Percentiles rank a stretch among this genome's conserved stretches.
Conservation (phyloP, 805 yeast genomes). For the Wickerhamomyces chaumierensis region DNA sequence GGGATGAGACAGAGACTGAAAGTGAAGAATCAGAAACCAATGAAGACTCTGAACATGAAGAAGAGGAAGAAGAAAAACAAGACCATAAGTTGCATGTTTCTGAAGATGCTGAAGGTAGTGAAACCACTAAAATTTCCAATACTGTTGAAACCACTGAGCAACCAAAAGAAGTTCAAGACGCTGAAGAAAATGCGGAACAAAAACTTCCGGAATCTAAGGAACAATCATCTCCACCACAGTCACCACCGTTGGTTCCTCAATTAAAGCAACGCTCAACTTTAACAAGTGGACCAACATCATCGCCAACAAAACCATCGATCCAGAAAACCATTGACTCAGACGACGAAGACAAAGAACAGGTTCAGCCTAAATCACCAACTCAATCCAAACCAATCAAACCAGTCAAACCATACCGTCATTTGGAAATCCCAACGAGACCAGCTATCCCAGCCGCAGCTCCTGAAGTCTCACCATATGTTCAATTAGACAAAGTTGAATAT, state of each 20-base stretch:
- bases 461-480: slow-evolving; percentile 10
- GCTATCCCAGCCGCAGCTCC: slow-evolving; percentile 18
- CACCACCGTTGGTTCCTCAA: neutral
- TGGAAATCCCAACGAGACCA: neutral
- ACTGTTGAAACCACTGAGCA: too few relatives aligned
- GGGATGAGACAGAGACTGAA: too few relatives aligned
- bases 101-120: neutral
- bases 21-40: too few relatives aligned
- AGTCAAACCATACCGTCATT: neutral
- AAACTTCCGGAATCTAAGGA: too few relatives aligned
- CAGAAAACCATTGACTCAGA: too few relatives aligned
- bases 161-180: neutral
- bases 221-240: neutral
- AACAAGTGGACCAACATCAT: neutral
- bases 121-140: too few relatives aligned
- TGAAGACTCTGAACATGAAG: too few relatives aligned
- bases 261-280: neutral
- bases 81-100: neutral
- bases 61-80: slow-evolving; percentile 1
- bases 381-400: neutral
- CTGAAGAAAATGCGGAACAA: neutral
- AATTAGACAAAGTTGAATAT: slow-evolving; percentile 11
- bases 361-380: neutral
- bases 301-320: neutral
- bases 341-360: too few relatives aligned